Evolutionary conservation across 805 yeast species (phyloP), one percentile per base, ranked within the genome.

Genomic region (Yarrowia sp.): DNA sequence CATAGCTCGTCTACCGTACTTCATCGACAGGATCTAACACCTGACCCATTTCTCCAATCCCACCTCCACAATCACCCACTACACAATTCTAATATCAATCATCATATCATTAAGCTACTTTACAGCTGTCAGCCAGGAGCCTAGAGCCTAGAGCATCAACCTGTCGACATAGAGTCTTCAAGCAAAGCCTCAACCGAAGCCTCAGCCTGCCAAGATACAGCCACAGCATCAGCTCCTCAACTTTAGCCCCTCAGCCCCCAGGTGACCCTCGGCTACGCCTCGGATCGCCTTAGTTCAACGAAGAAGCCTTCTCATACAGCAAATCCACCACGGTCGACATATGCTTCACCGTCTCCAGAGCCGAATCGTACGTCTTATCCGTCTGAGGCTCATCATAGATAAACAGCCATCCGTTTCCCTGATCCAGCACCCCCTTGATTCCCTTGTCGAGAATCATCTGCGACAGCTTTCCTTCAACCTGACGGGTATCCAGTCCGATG

Each of bases 361-460:
- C 89, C 68, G 94, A 87, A 72, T 89, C 95, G 76, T 94, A 95
- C 64, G 96, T 88, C 48, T 90, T 90, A 78, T 95, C 98, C 71
- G 87, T 87, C 75, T 86, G 87, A 50, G 97, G 97, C 77, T 92
- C 90, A 70, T 92, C 97, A 76, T 91, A 95, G 70, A 95, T 86
- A 72, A 92, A 88, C 74, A 95, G 84, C 97, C 98, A 95, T 9
- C 99, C 99, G 77, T 93, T 93, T 58, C 98, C 98, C 82, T 95
- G 99, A 79, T 95, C 99, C 73, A 95, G 83, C 45, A 95, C 98
- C 59, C 99, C 99, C 76, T 88, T 90, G 74, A 95, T 92, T n/a
- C 92, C 90, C 75, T 91, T 89, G 79, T 95, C 99, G 74, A 95
- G 84, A 73, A 95, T 94, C 98, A 95, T 94, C 79, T 94, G 98